Evolutionary conservation across 352 stramenopile genomes (phyloP), one percentile per base, ranked within the genome.

Genomic region (Globisporangium middletonii): DNA sequence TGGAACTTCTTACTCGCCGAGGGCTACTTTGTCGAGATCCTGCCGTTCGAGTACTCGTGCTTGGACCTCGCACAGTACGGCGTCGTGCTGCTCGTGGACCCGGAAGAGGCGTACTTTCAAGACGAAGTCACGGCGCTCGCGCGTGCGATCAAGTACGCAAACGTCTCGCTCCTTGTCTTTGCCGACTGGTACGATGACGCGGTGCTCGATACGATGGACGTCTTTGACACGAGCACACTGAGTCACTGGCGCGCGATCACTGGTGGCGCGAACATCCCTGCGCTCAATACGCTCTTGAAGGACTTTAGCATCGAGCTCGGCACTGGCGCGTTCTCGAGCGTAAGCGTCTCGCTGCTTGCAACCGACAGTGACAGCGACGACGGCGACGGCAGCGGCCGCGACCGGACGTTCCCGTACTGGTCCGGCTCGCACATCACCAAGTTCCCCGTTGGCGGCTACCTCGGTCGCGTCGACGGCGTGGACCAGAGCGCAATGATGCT

Each of bases 181-280:
- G 82, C 74, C 16, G 86, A 93, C 57, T 95, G 86, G 86, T 89
- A 88, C 61, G 80, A 90, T 57, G 69, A 81, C 28, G 57, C 60
- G 0, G 54, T 88, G 28, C 59, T 91, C 6, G 63, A 88, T 54
- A 65, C 77, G 0, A 72, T 92, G 65, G 65, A 81, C 19, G 72
- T 93, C 55, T 94, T 89, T 57, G 85, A 94, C 63, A 89, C 82
- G 5, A 94, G 83, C 47, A 94, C 85, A 16, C 62, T 92, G 33
- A 91, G 79, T 50, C 71, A 80, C n/a, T 94, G 85, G 85, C 68
- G 68, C 19, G 75, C 85, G n/a, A 75, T 89, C 57, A 89, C 78
- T 0, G 85, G 85, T 23, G 85, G 83, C 3, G 71, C 85, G 11
- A 94, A 94, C 49, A 63, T 94, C 6, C 83, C 81, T 2, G 85